Evolutionary conservation across 495 filamentous ascomycete species (phyloP), one percentile per base, ranked within the genome.

Genomic region (Aspergillus mulundensis): DNA sequence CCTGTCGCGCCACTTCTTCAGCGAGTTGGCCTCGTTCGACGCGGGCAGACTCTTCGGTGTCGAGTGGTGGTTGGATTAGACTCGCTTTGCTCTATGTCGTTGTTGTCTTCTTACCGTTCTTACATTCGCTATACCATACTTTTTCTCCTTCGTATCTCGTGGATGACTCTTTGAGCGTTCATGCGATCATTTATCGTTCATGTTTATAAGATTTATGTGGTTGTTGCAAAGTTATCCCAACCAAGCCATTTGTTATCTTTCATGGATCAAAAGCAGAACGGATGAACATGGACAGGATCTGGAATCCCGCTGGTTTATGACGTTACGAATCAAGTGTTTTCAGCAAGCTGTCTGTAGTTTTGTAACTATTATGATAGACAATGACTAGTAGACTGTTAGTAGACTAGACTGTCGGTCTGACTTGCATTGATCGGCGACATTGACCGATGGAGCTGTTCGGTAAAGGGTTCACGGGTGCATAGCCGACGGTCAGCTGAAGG

Each of bases 1-100:
- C 61, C 65, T 79, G 59, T 79, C 77, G 8, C 67, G 68, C 21
- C 60, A 66, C 53, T 62, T 78, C 46, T 81, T 78, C 65, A 51
- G 59, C 7, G 49, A 67, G 36, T 42, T 81, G 18, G 69, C 69
- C 21, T 48, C 51, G 21, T 44, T 68, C 4, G 43, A 25, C 15
- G 66, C 51, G 28, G 75, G 75, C 38, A 68, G 72, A 57, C 32
- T 72, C 53, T 16, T 16, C 40, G 67, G 60, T 46, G 69, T 65
- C n/a, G 61, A 64, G 52, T 75, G 72, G 72, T 70, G 48, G 18
- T 32, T 53, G 30, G 52, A 54, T 3, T 47, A 54, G n/a, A 25
- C 47, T 16, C 7, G 1, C 47, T 18, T 21, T 3, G 14, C 25
- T 42, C 10, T 18, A 7, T 42, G 21, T 44, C 47, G 10, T 41